Evolutionary conservation across 495 filamentous ascomycete genomes (phyloP).

Genomic region (Xylaria telfairii): DNA sequence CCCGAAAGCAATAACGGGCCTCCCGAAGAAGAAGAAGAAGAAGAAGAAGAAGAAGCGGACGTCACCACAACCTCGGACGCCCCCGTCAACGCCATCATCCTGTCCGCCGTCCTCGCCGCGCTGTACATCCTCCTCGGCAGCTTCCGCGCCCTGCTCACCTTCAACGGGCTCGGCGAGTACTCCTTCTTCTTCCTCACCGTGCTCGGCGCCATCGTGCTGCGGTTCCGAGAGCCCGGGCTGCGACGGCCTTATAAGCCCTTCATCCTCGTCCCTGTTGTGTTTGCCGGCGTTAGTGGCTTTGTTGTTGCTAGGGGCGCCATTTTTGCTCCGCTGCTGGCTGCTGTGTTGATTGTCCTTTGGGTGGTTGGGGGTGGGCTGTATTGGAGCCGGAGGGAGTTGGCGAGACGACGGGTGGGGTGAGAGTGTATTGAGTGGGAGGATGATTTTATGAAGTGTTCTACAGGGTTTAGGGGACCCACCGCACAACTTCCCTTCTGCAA

Average conservation of each 20-base stretch:
- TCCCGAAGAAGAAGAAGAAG: background rate
- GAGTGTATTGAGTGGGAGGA: too few relatives aligned
- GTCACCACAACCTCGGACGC: conserved; percentile 43
- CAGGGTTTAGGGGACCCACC: too few relatives aligned
- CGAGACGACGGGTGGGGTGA: background rate
- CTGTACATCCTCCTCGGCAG: conserved; percentile 63
- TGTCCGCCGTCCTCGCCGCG: conserved; percentile 53
- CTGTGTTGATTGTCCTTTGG: conserved; percentile 54
- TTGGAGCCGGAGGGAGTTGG: conserved; percentile 31
- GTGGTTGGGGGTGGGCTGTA: conserved; percentile 51
- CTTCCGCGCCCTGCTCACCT: conserved; percentile 62
- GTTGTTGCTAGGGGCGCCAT: conserved; percentile 59
- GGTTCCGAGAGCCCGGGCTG: conserved; percentile 55
- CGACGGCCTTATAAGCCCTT: conserved; percentile 56
- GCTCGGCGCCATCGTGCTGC: conserved; percentile 56
- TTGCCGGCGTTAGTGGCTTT: conserved; percentile 59
- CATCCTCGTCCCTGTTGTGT: conserved; percentile 52
- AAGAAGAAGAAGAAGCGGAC: background rate
- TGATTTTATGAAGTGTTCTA: too few relatives aligned
- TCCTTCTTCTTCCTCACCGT: conserved; percentile 65
- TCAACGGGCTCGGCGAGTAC: conserved; percentile 63
- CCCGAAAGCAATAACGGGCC: background rate
- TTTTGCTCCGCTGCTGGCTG: conserved; percentile 58
- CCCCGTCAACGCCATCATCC: conserved; percentile 58
- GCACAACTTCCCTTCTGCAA: too few relatives aligned